These are phyloP conservation scores for Zoysia pacifica DNA, from an alignment of 176 grass and related monocot genomes.

Conservation along the genomic window DNA sequence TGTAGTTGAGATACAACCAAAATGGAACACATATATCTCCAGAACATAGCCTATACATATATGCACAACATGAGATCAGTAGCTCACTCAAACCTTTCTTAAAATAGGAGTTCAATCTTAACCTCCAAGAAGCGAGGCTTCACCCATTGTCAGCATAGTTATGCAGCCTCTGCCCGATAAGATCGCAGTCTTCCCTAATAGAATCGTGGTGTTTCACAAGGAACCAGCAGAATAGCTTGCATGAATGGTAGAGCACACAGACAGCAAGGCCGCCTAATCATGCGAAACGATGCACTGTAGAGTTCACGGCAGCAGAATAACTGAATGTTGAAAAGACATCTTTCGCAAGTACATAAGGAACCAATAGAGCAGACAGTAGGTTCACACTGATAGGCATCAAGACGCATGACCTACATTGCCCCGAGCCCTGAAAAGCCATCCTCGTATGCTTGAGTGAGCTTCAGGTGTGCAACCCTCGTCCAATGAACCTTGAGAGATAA, in stretches of 20 bases:
- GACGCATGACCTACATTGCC: conserved; percentile 51
- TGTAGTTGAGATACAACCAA: too few relatives aligned
- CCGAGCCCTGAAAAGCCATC: conserved; percentile 39
- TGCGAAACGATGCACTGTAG: conserved; percentile 48
- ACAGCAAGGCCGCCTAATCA: conserved; percentile 48
- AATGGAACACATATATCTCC: too few relatives aligned
- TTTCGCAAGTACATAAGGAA: conserved; percentile 53
- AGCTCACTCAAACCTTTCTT: too few relatives aligned
- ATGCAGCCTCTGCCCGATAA: conserved; percentile 48
- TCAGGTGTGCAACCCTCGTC: conserved; percentile 26
- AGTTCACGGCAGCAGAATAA: conserved; percentile 47
- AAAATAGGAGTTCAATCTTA: too few relatives aligned
- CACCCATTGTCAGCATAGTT: conserved; percentile 13
- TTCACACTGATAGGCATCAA: conserved; percentile 43
- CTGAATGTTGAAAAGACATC: conserved; percentile 47
- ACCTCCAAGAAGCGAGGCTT: too few relatives aligned
- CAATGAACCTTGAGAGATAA: conserved; percentile 38
- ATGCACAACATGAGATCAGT: too few relatives aligned
- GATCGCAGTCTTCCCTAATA: conserved; percentile 60
- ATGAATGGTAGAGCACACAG: conserved; percentile 20
- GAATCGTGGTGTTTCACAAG: conserved; percentile 44
- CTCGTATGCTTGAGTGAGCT: conserved; percentile 34
- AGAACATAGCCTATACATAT: too few relatives aligned
- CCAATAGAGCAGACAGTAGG: conserved; percentile 48
- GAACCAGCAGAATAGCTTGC: conserved; percentile 22